Evolutionary conservation across 768 basidiomycete genomes (phyloP).

Genomic region (Leccinum uliginosum): DNA sequence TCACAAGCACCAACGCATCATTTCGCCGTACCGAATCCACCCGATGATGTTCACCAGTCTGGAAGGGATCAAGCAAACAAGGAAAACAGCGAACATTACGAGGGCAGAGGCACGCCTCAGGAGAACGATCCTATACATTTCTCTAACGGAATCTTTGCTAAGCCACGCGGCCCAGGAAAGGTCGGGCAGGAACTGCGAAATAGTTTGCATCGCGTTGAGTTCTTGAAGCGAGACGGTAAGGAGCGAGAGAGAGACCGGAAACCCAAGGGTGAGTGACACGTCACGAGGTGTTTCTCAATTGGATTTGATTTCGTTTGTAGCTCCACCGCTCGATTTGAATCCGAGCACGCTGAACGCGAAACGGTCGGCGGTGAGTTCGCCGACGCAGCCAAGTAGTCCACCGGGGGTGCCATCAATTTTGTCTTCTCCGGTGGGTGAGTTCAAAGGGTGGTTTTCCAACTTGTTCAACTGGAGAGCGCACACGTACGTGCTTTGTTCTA

Average conservation of each 20-base stretch:
- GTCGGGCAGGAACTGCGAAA: constrained; percentile 53
- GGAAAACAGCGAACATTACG: constrained; percentile 32
- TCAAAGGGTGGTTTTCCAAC: constrained; percentile 93
- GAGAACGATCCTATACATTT: constrained; percentile 18
- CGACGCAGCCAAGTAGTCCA: constrained; percentile 38
- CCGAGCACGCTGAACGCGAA: constrained; percentile 38
- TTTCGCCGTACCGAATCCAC: constrained; percentile 4
- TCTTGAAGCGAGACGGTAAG: constrained; percentile 31
- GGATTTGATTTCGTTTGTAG: constrained; percentile 31
- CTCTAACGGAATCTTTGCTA: constrained; percentile 31
- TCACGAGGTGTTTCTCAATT: not conserved
- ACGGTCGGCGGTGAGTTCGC: constrained; percentile 48
- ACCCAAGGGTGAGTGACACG: constrained; percentile 41
- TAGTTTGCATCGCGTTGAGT: constrained; percentile 34
- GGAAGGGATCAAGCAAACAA: constrained; percentile 30
- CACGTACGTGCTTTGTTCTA: constrained; percentile 51
- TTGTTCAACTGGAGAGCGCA: constrained; percentile 88
- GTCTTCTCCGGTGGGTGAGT: constrained; percentile 76
- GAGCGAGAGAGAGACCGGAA: constrained; percentile 51
- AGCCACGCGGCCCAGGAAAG: constrained; percentile 25
- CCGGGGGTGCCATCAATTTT: constrained; percentile 38
- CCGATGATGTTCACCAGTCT: constrained; percentile 12
- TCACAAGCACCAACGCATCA: constrained; percentile 12
- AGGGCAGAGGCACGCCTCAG: constrained; percentile 10
- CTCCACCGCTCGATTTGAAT: constrained; percentile 53